Base-by-base conservation (phyloP, 495 filamentous ascomycete species). In the Podospora pseudopauciseta region DNA sequence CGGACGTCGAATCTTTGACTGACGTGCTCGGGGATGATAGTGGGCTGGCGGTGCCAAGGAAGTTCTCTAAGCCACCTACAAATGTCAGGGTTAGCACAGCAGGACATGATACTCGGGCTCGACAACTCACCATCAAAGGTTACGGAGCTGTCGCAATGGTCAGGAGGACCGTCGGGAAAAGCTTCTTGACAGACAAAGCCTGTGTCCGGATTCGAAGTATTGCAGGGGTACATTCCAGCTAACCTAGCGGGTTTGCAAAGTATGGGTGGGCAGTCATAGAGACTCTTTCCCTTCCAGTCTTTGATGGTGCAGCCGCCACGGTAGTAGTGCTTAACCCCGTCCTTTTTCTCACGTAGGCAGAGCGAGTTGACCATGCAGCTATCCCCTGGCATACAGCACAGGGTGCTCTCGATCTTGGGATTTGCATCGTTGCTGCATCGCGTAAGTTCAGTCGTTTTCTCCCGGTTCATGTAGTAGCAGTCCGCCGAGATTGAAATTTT, bases 251-350 rank as follows among this genome's bases (percentile, higher is more conserved):
- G 39, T 3, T 49, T 6, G 39, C 39, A 49, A 16, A 9, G 9
- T 2, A 11, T 11, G 15, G 15, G 39, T 49, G 39, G 39, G 15
- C 39, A 49, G 39, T 49, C 39, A 49, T 6, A 13, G 7, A 49
- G 7, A 20, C 2, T 30, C 6, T 57, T 19, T 32, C 23, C 20
- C 9, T n/a, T 15, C 68, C 68, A 66, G 1, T 2, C 39, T 19
- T 27, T 13, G 53, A 63, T 60, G 62, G 19, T 26, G 60, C 71
- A 72, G 20, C 57, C 55, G 4, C 71, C 71, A 5, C 68, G 71
- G 55, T 72, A 72, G 57, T 32, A 65, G 9, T 5, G 15, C 7
- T 27, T 1, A 1, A 32, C 23, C 16, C 39, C 28, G 34, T 1
- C 13, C 0, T 7, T 19, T 7, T 18, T 3, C 5, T 23, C 19